Evolutionary conservation across 371 early-diverging fungal genomes (phyloP).

Genomic region (Mucor saturninus): DNA sequence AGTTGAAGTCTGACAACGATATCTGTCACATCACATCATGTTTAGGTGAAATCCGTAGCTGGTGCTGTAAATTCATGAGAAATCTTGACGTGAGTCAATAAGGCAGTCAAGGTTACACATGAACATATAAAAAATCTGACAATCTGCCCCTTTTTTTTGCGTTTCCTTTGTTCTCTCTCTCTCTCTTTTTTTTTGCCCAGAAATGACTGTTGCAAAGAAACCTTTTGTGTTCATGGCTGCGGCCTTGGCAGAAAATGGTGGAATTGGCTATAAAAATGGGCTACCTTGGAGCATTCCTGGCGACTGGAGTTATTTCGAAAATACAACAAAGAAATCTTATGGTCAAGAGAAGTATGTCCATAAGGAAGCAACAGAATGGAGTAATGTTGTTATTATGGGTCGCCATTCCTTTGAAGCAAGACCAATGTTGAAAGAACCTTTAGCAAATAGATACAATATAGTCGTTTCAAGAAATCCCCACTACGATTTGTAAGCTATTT

Average conservation of each 20-base stretch:
- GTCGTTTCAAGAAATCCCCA: constrained; percentile 73
- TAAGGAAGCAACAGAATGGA: constrained; percentile 2
- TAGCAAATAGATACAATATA: constrained; percentile 78
- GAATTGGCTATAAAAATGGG: constrained; percentile 77
- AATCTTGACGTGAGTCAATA: no score
- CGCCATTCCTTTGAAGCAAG: constrained; percentile 89
- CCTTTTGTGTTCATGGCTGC: constrained; percentile 76
- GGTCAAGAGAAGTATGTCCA: background rate
- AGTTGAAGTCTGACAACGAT: no score
- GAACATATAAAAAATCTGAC: no score
- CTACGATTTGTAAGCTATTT: constrained; percentile 53
- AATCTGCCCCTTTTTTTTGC: background rate
- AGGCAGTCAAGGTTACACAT: no score
- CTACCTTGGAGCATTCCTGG: constrained; percentile 88
- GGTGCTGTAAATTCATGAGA: no score
- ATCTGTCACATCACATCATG: no score
- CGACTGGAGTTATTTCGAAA: constrained; percentile 83
- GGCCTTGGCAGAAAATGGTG: constrained; percentile 55
- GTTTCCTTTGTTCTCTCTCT: background rate
- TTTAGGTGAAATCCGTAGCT: no score
- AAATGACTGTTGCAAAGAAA: background rate
- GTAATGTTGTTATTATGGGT: constrained; percentile 90
- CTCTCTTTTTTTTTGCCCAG: background rate
- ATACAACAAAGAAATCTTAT: constrained; percentile 63
- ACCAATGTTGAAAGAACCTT: constrained; percentile 76